These are phyloP conservation scores for Verticillium longisporum DNA, from an alignment of 2,329 filamentous ascomycete genomes.

Conservation along the genomic window DNA sequence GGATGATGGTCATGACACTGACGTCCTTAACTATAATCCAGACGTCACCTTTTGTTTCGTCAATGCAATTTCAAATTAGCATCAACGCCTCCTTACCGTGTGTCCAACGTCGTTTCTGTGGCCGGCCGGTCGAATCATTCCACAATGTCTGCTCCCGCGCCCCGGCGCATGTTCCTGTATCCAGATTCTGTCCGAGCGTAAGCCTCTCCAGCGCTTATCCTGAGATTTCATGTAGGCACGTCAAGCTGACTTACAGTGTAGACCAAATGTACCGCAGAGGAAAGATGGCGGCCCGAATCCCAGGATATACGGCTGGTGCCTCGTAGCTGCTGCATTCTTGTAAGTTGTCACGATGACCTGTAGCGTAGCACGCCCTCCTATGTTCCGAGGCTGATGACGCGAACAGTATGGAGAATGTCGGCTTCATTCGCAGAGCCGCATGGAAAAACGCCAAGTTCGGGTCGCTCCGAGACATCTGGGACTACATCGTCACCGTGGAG, in stretches of 20 bases:
- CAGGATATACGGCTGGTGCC: slow-evolving; percentile 29
- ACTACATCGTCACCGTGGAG: slow-evolving; percentile 42
- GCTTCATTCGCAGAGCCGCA: slow-evolving; percentile 45
- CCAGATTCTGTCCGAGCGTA: background rate
- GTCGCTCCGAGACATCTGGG: slow-evolving; percentile 43
- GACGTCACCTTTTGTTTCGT: background rate
- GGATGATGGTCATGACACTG: background rate
- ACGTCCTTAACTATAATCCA: background rate
- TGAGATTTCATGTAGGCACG: too few relatives aligned
- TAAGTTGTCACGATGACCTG: slow-evolving; percentile 20
- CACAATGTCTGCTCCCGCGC: background rate
- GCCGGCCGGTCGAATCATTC: background rate
- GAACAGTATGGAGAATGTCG: slow-evolving; percentile 47
- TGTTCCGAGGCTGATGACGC: background rate
- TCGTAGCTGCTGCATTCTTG: slow-evolving; percentile 48
- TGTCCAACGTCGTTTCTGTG: too few relatives aligned
- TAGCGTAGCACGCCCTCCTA: background rate
- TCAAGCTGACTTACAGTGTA: background rate
- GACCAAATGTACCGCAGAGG: background rate
- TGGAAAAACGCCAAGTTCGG: slow-evolving; percentile 60
- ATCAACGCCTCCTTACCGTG: background rate
- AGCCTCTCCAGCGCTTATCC: background rate
- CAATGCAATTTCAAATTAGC: background rate
- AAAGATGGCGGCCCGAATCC: slow-evolving; percentile 22
- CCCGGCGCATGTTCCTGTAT: background rate